phyloP scores from a whole-genome alignment of 2,329 filamentous ascomycete genomes.

The Alternaria atra region DNA sequence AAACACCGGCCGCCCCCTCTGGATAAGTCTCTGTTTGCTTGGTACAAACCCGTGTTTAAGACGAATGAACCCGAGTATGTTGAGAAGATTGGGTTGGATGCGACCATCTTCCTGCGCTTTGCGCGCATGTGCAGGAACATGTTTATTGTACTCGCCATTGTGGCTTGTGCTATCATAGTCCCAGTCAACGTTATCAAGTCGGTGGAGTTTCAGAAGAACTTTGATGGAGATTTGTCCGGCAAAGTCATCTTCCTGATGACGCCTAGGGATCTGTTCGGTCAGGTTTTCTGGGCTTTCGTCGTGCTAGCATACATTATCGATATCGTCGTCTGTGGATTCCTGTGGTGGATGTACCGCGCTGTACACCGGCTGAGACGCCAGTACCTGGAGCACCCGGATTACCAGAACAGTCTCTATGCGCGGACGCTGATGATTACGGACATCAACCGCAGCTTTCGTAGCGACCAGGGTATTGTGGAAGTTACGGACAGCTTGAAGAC shows the following conservation, averaged over 20 bases:
- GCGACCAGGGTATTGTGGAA: slow-evolving; percentile 86
- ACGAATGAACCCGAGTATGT: slow-evolving; percentile 81
- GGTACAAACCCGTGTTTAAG: slow-evolving; percentile 79
- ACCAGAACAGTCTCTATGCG: slow-evolving; percentile 86
- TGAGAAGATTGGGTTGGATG: slow-evolving; percentile 88
- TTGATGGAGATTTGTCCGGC: slow-evolving; percentile 8
- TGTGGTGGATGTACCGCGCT: slow-evolving; percentile 90
- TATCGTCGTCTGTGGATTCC: slow-evolving; percentile 76
- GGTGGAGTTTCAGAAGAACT: slow-evolving; percentile 23
- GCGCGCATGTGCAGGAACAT: slow-evolving; percentile 92
- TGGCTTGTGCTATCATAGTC: slow-evolving; percentile 80
- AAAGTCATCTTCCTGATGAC: slow-evolving; percentile 41
- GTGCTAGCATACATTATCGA: slow-evolving; percentile 72
- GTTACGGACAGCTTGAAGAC: slow-evolving; percentile 84
- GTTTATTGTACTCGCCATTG: slow-evolving; percentile 74
- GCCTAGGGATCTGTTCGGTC: slow-evolving; percentile 59
- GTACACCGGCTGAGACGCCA: slow-evolving; percentile 74
- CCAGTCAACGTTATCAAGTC: slow-evolving; percentile 73
- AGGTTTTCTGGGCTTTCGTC: slow-evolving; percentile 67
- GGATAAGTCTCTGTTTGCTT: slow-evolving; percentile 86
- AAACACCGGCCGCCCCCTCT: slow-evolving; percentile 88
- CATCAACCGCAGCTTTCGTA: slow-evolving; percentile 77
- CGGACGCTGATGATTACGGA: slow-evolving; percentile 76
- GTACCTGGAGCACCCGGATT: slow-evolving; percentile 88
- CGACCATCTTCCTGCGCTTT: slow-evolving; percentile 88